Evolutionary conservation across 2,329 filamentous ascomycete genomes (phyloP), one percentile per base, ranked within the genome.

Genomic region (Furcasterigmium furcatum): DNA sequence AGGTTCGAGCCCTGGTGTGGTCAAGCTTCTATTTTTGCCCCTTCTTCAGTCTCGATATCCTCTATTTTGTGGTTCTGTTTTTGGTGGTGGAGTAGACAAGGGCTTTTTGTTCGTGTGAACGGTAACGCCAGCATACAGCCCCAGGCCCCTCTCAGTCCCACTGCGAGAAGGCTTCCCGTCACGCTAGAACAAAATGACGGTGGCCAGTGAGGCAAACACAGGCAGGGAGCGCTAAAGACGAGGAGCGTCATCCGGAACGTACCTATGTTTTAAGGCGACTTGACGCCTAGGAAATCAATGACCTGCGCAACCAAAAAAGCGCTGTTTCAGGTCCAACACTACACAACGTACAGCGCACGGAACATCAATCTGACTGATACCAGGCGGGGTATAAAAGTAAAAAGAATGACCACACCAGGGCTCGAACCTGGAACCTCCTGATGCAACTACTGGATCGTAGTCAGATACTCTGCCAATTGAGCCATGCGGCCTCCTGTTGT

Each of bases 401-500:
- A 36, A 18, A 18, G 16, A 36, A 12, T 36, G 34, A 36, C 34
- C 34, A 36, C 34, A 9, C n/a, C 34, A 36, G 34, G 34, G 34
- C 34, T 36, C 34, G 34, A 36, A 36, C 34, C 34, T 36, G 34
- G n/a, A 36, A 36, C 34, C 34, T 36, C 34, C 34, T 36, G 34
- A 36, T 36, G 34, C 12, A 36, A 36, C 34, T 36, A 36, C 34
- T 36, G 34, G 24, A 19, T 36, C 34, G 34, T 36, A 36, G 34
- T 36, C 34, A 36, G 34, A 36, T 36, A 36, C 34, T 36, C 34
- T 36, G 34, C 34, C 34, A 36, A 36, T 36, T 36, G 34, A 36
- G 34, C 34, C 34, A 36, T 9, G 34, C 34, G 34, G 34, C 34
- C 34, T 18, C 3, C 19, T 19, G 24, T 27, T 27, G 24, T 27